Conservation (phyloP, 1,139 yeast species). For the Sugiyamaella xylanicola region DNA sequence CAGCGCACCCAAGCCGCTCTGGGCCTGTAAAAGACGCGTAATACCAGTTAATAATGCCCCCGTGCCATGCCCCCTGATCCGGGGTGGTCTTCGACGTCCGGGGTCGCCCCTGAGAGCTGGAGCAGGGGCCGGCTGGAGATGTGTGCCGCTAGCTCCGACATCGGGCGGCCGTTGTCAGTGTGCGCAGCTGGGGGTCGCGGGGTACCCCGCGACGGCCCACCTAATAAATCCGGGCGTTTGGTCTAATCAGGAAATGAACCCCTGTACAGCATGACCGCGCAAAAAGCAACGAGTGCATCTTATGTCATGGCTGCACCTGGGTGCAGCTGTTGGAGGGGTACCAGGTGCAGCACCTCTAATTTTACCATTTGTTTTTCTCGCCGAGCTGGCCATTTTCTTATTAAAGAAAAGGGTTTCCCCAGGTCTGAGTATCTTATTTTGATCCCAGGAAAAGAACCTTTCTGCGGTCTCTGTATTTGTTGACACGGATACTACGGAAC, state of each 20-base stretch:
- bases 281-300: not conserved
- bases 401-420: slow-evolving; percentile 1
- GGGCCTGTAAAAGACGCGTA: too few species aligned
- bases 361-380: not conserved
- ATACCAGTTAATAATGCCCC: too few species aligned
- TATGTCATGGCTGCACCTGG: not conserved
- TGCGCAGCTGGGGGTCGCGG: too few species aligned
- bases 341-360: not conserved
- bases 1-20: too few species aligned
- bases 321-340: not conserved
- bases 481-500: not conserved
- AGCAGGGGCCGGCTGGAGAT: too few species aligned
- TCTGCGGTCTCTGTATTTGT: not conserved
- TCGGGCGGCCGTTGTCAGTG: too few species aligned
- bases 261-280: not conserved
- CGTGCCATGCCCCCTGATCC: too few species aligned
- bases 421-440: not conserved
- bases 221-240: not conserved
- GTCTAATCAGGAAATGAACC: not conserved
- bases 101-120: too few species aligned
- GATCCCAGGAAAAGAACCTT: not conserved
- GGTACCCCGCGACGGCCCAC: slow-evolving; percentile 3
- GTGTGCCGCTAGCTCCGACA: too few species aligned
- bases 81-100: too few species aligned
- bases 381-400: not conserved